Conservation (phyloP, 441 rosid genomes). For the Capsella rubella region DNA sequence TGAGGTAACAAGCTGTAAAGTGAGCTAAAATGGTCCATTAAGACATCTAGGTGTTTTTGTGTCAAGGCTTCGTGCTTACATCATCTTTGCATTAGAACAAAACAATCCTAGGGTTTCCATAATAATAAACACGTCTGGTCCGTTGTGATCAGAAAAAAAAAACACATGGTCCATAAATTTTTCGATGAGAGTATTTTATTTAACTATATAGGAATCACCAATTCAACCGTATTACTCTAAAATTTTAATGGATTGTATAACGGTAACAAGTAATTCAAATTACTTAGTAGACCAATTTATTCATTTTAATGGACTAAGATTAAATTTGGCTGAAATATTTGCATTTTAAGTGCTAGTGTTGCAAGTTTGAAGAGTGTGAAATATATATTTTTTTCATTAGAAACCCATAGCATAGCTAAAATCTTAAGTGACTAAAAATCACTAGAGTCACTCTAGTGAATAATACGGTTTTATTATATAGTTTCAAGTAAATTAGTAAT, state of each 20-base stretch:
- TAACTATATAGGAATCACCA: background rate
- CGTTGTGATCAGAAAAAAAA: no score
- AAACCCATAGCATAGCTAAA: background rate
- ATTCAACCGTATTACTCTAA: background rate
- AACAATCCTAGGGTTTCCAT: background rate
- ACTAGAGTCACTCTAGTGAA: slow-evolving; percentile 13
- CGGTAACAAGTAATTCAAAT: background rate
- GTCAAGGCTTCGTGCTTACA: slow-evolving; percentile 4
- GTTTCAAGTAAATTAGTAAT: background rate
- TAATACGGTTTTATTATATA: slow-evolving; percentile 18
- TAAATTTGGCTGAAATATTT: background rate
- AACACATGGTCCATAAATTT: background rate
- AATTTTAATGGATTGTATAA: background rate
- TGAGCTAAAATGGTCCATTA: slow-evolving; percentile 1
- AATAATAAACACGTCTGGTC: background rate
- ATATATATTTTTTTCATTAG: background rate
- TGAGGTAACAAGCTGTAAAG: slow-evolving; percentile 22
- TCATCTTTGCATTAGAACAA: slow-evolving; percentile 2
- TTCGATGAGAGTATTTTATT: background rate
- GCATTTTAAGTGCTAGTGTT: background rate
- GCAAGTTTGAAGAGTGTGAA: slow-evolving; percentile 23
- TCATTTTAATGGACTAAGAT: background rate
- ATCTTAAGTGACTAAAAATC: background rate
- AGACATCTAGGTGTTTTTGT: slow-evolving; percentile 28
- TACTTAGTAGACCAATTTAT: background rate